Percentiles rank a stretch among this genome's conserved stretches.
phyloP scores from a whole-genome alignment of 2,329 filamentous ascomycete genomes.

The Neofusicoccum parvum region DNA sequence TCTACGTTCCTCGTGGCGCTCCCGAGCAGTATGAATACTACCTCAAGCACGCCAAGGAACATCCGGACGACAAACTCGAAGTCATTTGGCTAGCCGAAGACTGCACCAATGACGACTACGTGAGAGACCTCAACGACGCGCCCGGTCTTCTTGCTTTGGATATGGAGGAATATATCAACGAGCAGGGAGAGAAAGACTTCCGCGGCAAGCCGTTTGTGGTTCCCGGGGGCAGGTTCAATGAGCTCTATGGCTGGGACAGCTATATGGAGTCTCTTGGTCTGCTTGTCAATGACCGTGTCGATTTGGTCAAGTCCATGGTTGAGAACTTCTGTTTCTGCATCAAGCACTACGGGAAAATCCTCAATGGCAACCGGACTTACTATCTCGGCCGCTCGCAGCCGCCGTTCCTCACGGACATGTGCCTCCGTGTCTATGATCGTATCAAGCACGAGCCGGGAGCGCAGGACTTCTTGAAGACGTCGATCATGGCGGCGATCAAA shows the following conservation, averaged over 20 bases:
- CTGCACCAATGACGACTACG: constrained; percentile 76
- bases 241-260: constrained; percentile 97
- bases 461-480: constrained; percentile 75
- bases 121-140: constrained; percentile 80
- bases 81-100: constrained; percentile 74
- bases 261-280: constrained; percentile 97
- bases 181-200: constrained; percentile 70
- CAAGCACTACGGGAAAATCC: constrained; percentile 95
- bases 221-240: constrained; percentile 95
- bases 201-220: constrained; percentile 93
- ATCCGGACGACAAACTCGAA: constrained; percentile 83
- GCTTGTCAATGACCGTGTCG: constrained; percentile 78
- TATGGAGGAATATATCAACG: constrained; percentile 73
- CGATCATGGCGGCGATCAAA: constrained; percentile 91
- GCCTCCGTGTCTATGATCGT: constrained; percentile 86
- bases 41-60: constrained; percentile 71
- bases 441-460: constrained; percentile 85
- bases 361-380: constrained; percentile 95
- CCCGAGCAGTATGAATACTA: constrained; percentile 93
- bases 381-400: constrained; percentile 94
- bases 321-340: constrained; percentile 98
- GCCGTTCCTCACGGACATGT: constrained; percentile 97
- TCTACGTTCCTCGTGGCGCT: constrained; percentile 84
- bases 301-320: constrained; percentile 93
- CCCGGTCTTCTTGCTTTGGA: constrained; percentile 88